Conservation (phyloP, 2,329 filamentous ascomycete genomes). For the Neocucurbitaria cava region DNA sequence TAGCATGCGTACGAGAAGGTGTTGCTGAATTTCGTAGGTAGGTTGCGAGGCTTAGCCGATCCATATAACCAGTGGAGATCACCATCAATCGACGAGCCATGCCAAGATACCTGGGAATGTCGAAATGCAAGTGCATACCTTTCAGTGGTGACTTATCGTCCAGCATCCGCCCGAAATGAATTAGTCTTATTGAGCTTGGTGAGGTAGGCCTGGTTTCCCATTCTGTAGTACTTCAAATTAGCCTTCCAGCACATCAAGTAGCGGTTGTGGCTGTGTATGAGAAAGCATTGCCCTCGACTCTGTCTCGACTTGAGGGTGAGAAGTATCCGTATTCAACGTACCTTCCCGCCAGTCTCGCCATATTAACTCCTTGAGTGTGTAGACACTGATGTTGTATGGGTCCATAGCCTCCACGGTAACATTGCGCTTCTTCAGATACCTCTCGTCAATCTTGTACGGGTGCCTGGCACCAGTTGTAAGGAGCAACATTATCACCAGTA, state of each 20-base stretch:
- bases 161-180: constrained; percentile 88
- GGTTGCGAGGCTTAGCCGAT: constrained; percentile 5
- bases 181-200: constrained; percentile 87
- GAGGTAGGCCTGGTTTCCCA: constrained; percentile 89
- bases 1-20: constrained; percentile 7
- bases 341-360: constrained; percentile 88
- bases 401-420: constrained; percentile 79
- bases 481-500: constrained; percentile 80
- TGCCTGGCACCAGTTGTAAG: constrained; percentile 83
- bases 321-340: constrained; percentile 37
- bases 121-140: constrained; percentile 64
- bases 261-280: constrained; percentile 13
- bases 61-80: constrained; percentile 10
- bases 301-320: background rate
- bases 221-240: constrained; percentile 56
- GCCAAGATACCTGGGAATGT: constrained; percentile 22
- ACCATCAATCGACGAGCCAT: constrained; percentile 27
- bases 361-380: constrained; percentile 93
- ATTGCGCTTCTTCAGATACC: constrained; percentile 81
- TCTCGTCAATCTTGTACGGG: constrained; percentile 88
- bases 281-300: constrained; percentile 2
- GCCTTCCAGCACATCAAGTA: constrained; percentile 12
- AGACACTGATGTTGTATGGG: constrained; percentile 89
- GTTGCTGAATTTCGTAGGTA: background rate
- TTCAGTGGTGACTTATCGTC: constrained; percentile 86